phyloP scores from a whole-genome alignment of 495 filamentous ascomycete species.

The Endocarpon pusillum region DNA sequence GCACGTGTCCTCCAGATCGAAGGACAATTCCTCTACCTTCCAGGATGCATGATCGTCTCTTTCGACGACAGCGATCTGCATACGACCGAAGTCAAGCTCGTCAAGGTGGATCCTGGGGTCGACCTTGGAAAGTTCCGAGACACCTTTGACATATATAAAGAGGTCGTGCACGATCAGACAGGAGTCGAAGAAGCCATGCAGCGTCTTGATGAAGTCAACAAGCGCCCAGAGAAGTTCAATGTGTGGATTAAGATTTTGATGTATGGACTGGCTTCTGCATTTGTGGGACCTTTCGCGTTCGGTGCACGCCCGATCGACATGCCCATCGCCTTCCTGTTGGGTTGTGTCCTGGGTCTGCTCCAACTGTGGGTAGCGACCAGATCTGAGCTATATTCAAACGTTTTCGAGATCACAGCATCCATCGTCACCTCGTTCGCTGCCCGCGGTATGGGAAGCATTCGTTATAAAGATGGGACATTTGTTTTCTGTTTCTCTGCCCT shows the following conservation, averaged over 20 bases:
- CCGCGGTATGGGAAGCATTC: slow-evolving; percentile 71
- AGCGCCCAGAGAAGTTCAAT: slow-evolving; percentile 42
- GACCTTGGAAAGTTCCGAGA: slow-evolving; percentile 75
- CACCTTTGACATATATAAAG: slow-evolving; percentile 80
- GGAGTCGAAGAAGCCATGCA: slow-evolving; percentile 69
- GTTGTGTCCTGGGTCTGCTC: slow-evolving; percentile 62
- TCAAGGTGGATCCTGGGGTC: slow-evolving; percentile 57
- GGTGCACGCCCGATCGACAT: slow-evolving; percentile 73
- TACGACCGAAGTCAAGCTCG: slow-evolving; percentile 83
- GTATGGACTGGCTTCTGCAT: slow-evolving; percentile 71
- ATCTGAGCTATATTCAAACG: slow-evolving; percentile 63
- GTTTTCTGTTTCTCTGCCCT: slow-evolving; percentile 87
- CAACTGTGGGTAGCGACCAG: slow-evolving; percentile 66
- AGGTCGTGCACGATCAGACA: slow-evolving; percentile 77
- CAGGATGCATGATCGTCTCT: slow-evolving; percentile 88
- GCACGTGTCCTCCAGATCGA: slow-evolving; percentile 79
- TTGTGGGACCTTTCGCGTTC: slow-evolving; percentile 80
- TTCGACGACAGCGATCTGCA: slow-evolving; percentile 84
- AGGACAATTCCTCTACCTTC: slow-evolving; percentile 81
- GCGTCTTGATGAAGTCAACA: slow-evolving; percentile 48
- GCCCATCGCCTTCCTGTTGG: slow-evolving; percentile 73
- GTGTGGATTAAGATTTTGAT: slow-evolving; percentile 58
- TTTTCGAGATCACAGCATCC: slow-evolving; percentile 80
- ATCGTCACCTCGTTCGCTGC: slow-evolving; percentile 82
- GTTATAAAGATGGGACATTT: slow-evolving; percentile 32